A percentile compares a stretch with the other conserved stretches of the same genome.
These are phyloP conservation scores for Helicostylum pulchrum DNA, from an alignment of 192 early-diverging fungal species.

Conservation along the genomic window DNA sequence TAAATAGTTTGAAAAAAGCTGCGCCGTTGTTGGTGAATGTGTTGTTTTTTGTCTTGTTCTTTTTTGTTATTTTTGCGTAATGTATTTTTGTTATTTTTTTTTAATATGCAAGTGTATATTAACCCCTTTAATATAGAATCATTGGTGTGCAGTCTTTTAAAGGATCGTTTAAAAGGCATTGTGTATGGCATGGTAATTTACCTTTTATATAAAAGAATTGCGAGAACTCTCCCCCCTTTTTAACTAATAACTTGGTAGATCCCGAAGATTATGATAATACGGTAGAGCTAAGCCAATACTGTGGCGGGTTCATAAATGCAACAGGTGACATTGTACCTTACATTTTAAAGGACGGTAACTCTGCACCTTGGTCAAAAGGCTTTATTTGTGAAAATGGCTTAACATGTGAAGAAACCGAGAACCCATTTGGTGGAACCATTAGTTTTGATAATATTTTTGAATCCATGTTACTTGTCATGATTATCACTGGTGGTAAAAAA, in stretches of 20 bases:
- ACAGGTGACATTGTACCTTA: constrained; percentile 8
- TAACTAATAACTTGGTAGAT: constrained; percentile 14
- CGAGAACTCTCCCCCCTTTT: neutral
- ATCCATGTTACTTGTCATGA: constrained; percentile 52
- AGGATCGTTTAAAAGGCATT: constrained; percentile 52
- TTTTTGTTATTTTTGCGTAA: constrained; percentile 57
- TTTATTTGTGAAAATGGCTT: constrained; percentile 46
- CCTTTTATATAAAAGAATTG: neutral
- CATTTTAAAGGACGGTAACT: neutral
- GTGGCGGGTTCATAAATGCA: constrained; percentile 29
- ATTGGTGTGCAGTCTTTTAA: constrained; percentile 61
- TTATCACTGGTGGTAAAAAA: constrained; percentile 55
- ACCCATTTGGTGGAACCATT: constrained; percentile 38
- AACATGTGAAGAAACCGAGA: constrained; percentile 41
- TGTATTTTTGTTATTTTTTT: constrained; percentile 3
- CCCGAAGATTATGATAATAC: constrained; percentile 19
- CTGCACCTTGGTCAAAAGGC: constrained; percentile 42
- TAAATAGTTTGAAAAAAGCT: constrained; percentile 56
- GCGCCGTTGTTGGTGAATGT: constrained; percentile 54
- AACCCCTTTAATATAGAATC: constrained; percentile 34
- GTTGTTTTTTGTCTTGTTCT: constrained; percentile 55
- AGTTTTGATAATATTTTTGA: constrained; percentile 55
- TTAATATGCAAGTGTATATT: neutral
- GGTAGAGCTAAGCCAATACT: constrained; percentile 35
- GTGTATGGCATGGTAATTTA: constrained; percentile 42